Base-by-base conservation (phyloP, 805 yeast species). In the Candida koratica region DNA sequence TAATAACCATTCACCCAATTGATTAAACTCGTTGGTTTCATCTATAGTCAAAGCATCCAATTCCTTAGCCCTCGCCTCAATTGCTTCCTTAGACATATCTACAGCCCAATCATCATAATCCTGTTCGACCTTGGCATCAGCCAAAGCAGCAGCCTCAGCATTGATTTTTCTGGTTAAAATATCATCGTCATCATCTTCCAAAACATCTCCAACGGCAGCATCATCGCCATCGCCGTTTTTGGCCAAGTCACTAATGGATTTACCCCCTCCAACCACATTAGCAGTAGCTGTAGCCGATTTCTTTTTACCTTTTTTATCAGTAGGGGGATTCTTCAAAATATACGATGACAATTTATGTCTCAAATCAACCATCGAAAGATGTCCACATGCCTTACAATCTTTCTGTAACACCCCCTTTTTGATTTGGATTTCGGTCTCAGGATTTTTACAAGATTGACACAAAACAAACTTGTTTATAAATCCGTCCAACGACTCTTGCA, bases 311-410 rank as follows among this genome's bases (percentile, higher is more conserved):
- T 45, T 62, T 31, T 82, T 74, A 28, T 72, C 59, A 41, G 73
- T 76, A 39, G 88, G 88, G 27, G 96, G 96, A 64, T 90, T 88
- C 71, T 90, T 90, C 57, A 84, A 65, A 49, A 90, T 89, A 60
- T 76, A 90, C 3, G 94, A 71, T n/a, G 87, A 76, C 47, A 90
- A 72, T 67, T 85, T 89, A 60, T 84, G 93, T 59, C 93, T 76
- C 43, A 85, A 80, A 53, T 89, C 96, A 51, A 89, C 78, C 36
- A 71, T 71, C 16, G 95, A 78, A 58, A 90, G 76, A 60, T 81
- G 79, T 67, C 98, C 98, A 73, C 98, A 93, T 15, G 98, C 98
- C 61, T 93, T 93, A 73, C 98, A 93, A 63, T 93, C 97, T 64
- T 88, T 81, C 49, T 80, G 81, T 56, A 93, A 69, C 48, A 70